Base-by-base conservation (phyloP, 2,329 filamentous ascomycete species). In the Thermothelomyces thermophilus region DNA sequence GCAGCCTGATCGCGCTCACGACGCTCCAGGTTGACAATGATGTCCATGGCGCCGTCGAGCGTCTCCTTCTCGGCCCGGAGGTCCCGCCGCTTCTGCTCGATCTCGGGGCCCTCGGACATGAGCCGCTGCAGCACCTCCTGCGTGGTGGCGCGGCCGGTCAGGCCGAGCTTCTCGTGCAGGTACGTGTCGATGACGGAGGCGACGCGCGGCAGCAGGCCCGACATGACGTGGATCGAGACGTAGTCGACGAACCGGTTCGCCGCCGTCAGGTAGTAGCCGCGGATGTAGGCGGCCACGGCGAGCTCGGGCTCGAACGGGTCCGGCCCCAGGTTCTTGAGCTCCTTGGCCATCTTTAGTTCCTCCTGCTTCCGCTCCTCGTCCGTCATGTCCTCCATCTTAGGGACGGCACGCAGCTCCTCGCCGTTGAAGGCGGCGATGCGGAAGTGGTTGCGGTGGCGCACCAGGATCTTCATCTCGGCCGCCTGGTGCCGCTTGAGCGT, bases 191-290 rank as follows among this genome's bases (percentile, higher is more conserved):
- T 66, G 7, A 66, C 58, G 2, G 59, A 52, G 8, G 69, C 64
- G 6, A 77, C 68, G 3, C 66, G 62, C 0, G 75, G 74, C 5
- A 79, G 68, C 61, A 77, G 68, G 3, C 73, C 71, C 9, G 72
- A 73, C 10, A 73, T 69, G 47, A 78, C 64, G 41, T 73, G 68
- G 20, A 77, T 68, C 1, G 71, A 66, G 6, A 73, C 68, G 2
- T 67, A 64, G 48, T 90, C 84, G 0, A 80, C 72, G 58, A 88
- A 85, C 1, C 84, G 76, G 30, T 73, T 68, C 0, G 80, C 76
- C 0, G 86, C 84, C 4, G 84, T 76, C 41, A 79, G 73, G 60
- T 90, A 90, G 63, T 89, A 90, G 0, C 77, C 83, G 0, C 83
- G 71, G 39, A 87, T 74, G 3, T 80, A 80, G 0, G 81, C 73